A percentile compares a stretch with the other conserved stretches of the same genome.
Conservation (phyloP, 2,329 filamentous ascomycete genomes). For the Chaetomium globosum region DNA sequence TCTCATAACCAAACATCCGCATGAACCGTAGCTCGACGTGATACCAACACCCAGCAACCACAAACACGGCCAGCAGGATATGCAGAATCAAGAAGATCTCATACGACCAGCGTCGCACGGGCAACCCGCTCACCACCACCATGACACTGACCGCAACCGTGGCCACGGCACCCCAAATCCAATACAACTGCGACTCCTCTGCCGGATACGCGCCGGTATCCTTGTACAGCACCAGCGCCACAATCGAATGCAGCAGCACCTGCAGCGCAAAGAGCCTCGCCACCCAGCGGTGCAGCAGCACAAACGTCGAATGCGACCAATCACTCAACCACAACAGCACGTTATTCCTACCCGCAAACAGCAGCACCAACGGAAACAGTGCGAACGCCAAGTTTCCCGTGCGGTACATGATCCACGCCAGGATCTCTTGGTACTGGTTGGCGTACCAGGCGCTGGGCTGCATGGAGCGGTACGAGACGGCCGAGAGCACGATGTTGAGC, state of each 20-base stretch:
- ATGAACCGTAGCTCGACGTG: conserved; percentile 46
- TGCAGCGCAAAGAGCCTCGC: conserved; percentile 51
- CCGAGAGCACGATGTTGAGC: conserved; percentile 8
- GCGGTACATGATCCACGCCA: conserved; percentile 10
- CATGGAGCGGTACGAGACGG: conserved; percentile 27
- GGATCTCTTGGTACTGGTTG: neutral
- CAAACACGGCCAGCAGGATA: conserved; percentile 46
- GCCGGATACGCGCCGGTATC: conserved; percentile 36
- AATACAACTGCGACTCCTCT: conserved; percentile 43
- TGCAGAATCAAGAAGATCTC: conserved; percentile 52
- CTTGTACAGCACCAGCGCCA: conserved; percentile 41
- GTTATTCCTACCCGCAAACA: conserved; percentile 42
- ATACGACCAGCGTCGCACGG: conserved; percentile 45
- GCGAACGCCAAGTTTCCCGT: neutral
- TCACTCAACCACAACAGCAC: conserved; percentile 49
- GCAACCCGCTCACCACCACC: conserved; percentile 42
- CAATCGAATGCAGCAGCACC: conserved; percentile 50
- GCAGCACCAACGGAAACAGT: neutral
- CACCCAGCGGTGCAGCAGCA: conserved; percentile 39
- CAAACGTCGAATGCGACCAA: conserved; percentile 8
- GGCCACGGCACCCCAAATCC: conserved; percentile 50
- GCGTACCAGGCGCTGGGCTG: conserved; percentile 1
- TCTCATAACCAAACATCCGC: conserved; percentile 48
- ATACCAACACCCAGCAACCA: conserved; percentile 49
- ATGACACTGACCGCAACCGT: conserved; percentile 43